These are phyloP conservation scores for Magnaporthiopsis incrustans DNA, from an alignment of 2,329 filamentous ascomycete genomes.

Conservation along the genomic window DNA sequence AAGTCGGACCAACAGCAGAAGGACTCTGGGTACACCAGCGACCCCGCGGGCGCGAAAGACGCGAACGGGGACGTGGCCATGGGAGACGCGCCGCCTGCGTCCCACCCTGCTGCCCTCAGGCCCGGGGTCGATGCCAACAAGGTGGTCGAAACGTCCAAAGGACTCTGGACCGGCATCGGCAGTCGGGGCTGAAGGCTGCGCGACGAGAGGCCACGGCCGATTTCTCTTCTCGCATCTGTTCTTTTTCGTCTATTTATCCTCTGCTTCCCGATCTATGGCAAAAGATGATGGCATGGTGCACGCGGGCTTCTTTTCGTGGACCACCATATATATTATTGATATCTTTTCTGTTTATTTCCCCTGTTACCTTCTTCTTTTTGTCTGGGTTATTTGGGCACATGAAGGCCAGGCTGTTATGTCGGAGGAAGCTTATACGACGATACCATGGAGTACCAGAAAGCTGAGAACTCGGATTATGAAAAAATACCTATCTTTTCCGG, in stretches of 20 bases:
- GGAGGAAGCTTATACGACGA: background rate
- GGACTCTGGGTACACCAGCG: conserved; percentile 41
- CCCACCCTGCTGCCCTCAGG: conserved; percentile 40
- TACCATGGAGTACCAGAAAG: background rate
- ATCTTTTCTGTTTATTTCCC: background rate
- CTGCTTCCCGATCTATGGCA: background rate
- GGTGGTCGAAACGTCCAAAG: conserved; percentile 56
- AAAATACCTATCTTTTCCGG: background rate
- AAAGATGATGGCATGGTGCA: background rate
- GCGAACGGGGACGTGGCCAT: conserved; percentile 37
- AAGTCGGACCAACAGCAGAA: conserved; percentile 13
- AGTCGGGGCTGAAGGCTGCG: conserved; percentile 14
- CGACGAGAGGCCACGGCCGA: background rate
- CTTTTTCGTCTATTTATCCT: background rate
- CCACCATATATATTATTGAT: background rate
- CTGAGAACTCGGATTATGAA: background rate
- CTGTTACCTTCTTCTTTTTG: background rate
- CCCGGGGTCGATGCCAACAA: conserved; percentile 48
- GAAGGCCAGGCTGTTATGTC: background rate
- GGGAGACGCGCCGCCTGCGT: conserved; percentile 31
- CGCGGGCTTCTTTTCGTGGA: background rate
- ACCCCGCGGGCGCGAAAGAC: conserved; percentile 24
- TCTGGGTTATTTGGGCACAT: background rate
- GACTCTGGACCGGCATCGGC: conserved; percentile 44
- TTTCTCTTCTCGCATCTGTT: background rate